Evolutionary conservation across 106 monocot genomes (phyloP).

Genomic region (Dioscorea zingiberensis): DNA sequence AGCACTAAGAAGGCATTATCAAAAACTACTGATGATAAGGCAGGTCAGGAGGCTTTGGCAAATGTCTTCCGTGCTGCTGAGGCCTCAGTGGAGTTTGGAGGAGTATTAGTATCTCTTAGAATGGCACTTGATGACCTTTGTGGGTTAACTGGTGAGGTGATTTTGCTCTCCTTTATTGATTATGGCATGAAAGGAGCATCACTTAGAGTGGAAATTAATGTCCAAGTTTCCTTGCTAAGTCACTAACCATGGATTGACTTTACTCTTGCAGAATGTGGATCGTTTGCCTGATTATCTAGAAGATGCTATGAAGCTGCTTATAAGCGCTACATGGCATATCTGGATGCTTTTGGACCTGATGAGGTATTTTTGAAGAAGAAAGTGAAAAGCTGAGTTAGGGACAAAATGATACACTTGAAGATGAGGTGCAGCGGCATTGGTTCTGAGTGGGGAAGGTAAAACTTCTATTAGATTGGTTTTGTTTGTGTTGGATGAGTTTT

Average conservation of each 20-base stretch:
- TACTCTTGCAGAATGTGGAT: constrained; percentile 54
- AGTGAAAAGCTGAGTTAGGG: constrained; percentile 84
- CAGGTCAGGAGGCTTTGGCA: constrained; percentile 60
- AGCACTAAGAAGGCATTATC: constrained; percentile 76
- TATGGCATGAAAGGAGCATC: neutral
- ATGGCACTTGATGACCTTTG: constrained; percentile 91
- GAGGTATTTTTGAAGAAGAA: constrained; percentile 82
- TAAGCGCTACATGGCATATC: constrained; percentile 73
- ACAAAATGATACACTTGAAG: constrained; percentile 95
- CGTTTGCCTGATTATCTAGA: constrained; percentile 56
- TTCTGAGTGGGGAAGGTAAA: constrained; percentile 96
- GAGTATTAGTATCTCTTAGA: constrained; percentile 73
- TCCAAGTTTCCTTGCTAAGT: neutral
- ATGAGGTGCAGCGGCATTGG: constrained; percentile 95
- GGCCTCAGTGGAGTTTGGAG: constrained; percentile 79
- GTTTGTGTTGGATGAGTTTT: neutral
- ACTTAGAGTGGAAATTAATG: neutral
- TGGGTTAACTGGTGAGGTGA: constrained; percentile 85
- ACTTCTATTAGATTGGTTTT: neutral
- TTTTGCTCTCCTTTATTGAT: neutral
- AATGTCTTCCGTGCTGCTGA: constrained; percentile 76
- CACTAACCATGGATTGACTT: neutral
- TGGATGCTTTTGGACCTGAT: constrained; percentile 82
- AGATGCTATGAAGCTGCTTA: constrained; percentile 75
- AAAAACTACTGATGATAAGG: constrained; percentile 65